A percentile compares a stretch with the other conserved stretches of the same genome.
Conservation (phyloP, 1,284 basidiomycete species). For the Tylopilus sp. region DNA sequence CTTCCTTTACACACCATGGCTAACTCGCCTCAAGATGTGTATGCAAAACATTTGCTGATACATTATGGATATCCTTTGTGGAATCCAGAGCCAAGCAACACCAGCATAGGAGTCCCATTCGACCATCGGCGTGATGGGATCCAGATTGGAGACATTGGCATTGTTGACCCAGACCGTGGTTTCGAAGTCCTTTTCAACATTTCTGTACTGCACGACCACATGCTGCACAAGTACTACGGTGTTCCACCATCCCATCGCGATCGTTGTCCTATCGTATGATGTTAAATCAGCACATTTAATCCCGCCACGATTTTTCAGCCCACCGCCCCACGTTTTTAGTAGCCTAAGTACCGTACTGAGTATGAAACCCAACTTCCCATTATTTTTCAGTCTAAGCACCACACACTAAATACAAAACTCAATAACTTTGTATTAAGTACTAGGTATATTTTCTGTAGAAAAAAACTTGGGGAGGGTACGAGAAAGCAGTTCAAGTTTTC, state of each 20-base stretch:
- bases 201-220: background rate
- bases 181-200: constrained; percentile 21
- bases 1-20: background rate
- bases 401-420: too few relatives aligned
- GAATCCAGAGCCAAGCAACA: constrained; percentile 11
- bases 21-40: constrained; percentile 11
- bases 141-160: constrained; percentile 23
- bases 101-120: constrained; percentile 6
- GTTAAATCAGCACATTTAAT: too few relatives aligned
- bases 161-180: background rate
- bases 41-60: constrained; percentile 10
- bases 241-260: too few relatives aligned
- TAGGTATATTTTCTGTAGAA: too few relatives aligned
- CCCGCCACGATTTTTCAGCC: too few relatives aligned
- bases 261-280: background rate
- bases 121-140: constrained; percentile 5
- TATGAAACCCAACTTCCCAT: too few relatives aligned
- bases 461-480: constrained; percentile 96
- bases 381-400: too few relatives aligned
- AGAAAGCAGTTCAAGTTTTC: constrained; percentile 95
- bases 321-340: too few relatives aligned
- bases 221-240: too few relatives aligned
- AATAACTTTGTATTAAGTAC: too few relatives aligned
- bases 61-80: constrained; percentile 18
- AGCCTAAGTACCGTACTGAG: too few relatives aligned